Conservation (phyloP, 2,329 filamentous ascomycete genomes). For the Emmonsia crescens region DNA sequence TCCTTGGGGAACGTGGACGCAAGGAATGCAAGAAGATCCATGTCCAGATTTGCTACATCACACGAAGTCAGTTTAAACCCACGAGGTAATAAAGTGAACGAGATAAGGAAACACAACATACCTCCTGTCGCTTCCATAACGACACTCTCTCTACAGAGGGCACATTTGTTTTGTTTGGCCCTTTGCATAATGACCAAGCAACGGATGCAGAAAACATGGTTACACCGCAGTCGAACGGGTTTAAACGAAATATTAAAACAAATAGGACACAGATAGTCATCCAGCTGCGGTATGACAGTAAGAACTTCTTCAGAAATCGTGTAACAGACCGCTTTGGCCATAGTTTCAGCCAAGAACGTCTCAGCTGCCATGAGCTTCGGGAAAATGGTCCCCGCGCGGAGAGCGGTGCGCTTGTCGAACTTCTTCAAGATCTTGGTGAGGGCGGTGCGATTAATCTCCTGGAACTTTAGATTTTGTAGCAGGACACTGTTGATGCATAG, state of each 20-base stretch:
- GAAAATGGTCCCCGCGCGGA: conserved; percentile 56
- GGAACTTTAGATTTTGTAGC: conserved; percentile 71
- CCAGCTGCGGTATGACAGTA: conserved; percentile 64
- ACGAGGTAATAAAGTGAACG: not conserved
- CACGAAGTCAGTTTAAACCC: not conserved
- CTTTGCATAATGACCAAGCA: conserved; percentile 74
- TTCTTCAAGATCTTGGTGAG: conserved; percentile 81
- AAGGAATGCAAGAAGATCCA: conserved; percentile 56
- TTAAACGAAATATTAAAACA: conserved; percentile 72
- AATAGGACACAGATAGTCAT: conserved; percentile 73
- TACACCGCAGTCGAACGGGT: conserved; percentile 64
- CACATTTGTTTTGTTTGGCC: conserved; percentile 56
- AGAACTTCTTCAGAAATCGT: conserved; percentile 64
- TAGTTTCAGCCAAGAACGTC: conserved; percentile 52
- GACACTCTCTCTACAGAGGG: conserved; percentile 62
- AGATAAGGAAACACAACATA: conserved; percentile 27
- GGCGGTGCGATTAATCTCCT: conserved; percentile 70
- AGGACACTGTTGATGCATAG: conserved; percentile 61
- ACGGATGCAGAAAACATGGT: conserved; percentile 71
- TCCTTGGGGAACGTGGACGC: conserved; percentile 66
- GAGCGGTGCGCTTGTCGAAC: conserved; percentile 74
- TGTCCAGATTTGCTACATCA: conserved; percentile 56
- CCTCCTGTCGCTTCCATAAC: conserved; percentile 59
- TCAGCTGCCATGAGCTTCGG: conserved; percentile 49
- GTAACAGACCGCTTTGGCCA: conserved; percentile 66